Evolutionary conservation across 371 early-diverging fungal genomes (phyloP), one percentile per base, ranked within the genome.

Genomic region (Mortierella sp.): DNA sequence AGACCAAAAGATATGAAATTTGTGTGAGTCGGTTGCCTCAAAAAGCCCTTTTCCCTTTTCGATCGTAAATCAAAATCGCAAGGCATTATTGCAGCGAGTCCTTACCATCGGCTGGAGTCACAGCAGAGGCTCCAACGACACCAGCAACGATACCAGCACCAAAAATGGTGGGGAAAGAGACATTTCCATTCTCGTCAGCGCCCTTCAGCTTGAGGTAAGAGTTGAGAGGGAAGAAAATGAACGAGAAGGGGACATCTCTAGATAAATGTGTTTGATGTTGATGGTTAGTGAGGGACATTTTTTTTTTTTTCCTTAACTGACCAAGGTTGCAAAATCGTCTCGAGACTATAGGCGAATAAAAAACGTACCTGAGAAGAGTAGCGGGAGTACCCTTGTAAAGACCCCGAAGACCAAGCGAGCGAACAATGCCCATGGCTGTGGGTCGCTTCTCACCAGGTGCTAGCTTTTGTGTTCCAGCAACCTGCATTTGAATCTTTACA

Each of bases 91-190:
- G 46, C 46, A 46, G 50, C 21, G 6, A n/a, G n/a, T 14, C 19
- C 57, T 21, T 79, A 79, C 80, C 80, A 85, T 99, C 99, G 21
- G 97, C 97, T 7, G 98, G 99, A 1, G 99, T 98, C 48, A 97
- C 96, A 47, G 98, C 89, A 79, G 97, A 97, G 23, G 99, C 98
- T 29, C 96, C 98, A 19, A 98, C 97, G 92, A 99, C 97, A 82
- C 99, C 99, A 56, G 99, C 95, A 59, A 94, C 85, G 9, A 98
- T 97, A 81, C 99, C 99, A 53, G 98, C 90, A 48, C 90, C 84
- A 57, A 98, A 86, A 9, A 98, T 86, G 72, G 97, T 97, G 1
- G 87, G 70, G 48, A 94, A 89, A 14, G 80, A 47, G 9, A 91
- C 80, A 68, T 90, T 85, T 64, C 94, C 93, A 56, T 92, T 90